Percentiles rank a stretch among this genome's conserved stretches.
Conservation (phyloP, 169 alveolate species). For the Cystoisospora suis region DNA sequence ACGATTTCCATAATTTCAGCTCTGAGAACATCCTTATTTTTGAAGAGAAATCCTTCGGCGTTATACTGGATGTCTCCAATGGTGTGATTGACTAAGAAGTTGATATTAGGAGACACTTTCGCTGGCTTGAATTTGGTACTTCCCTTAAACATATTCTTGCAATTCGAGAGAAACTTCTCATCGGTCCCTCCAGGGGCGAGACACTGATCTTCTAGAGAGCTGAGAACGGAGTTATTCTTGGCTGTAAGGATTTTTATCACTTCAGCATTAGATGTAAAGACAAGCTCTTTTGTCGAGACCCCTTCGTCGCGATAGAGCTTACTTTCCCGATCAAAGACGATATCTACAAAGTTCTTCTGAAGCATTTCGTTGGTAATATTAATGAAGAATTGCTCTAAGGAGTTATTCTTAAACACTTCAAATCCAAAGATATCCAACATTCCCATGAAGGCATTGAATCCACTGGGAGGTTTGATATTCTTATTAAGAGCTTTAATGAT, state of each 20-base stretch:
- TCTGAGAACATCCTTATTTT: constrained; percentile 88
- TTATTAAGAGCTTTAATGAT: constrained; percentile 92
- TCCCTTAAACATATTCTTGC: constrained; percentile 65
- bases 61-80: constrained; percentile 89
- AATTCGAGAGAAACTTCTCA: constrained; percentile 83
- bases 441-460: constrained; percentile 82
- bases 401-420: constrained; percentile 94
- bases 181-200: constrained; percentile 92
- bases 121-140: constrained; percentile 73
- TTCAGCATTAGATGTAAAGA: constrained; percentile 62
- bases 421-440: constrained; percentile 98
- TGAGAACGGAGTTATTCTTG: constrained; percentile 78
- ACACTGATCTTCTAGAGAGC: constrained; percentile 89
- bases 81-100: constrained; percentile 88
- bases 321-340: constrained; percentile 67
- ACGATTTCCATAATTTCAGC: constrained; percentile 88
- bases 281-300: constrained; percentile 61
- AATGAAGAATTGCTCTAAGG: constrained; percentile 97
- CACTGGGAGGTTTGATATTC: constrained; percentile 88
- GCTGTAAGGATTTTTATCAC: constrained; percentile 69
- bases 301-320: constrained; percentile 66
- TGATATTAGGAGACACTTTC: constrained; percentile 84
- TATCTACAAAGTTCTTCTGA: constrained; percentile 91
- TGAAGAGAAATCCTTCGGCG: constrained; percentile 84
- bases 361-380: constrained; percentile 98